These are phyloP conservation scores for Teratosphaeria pseudoeucalypti DNA, from an alignment of 2,329 filamentous ascomycete genomes.

Conservation along the genomic window DNA sequence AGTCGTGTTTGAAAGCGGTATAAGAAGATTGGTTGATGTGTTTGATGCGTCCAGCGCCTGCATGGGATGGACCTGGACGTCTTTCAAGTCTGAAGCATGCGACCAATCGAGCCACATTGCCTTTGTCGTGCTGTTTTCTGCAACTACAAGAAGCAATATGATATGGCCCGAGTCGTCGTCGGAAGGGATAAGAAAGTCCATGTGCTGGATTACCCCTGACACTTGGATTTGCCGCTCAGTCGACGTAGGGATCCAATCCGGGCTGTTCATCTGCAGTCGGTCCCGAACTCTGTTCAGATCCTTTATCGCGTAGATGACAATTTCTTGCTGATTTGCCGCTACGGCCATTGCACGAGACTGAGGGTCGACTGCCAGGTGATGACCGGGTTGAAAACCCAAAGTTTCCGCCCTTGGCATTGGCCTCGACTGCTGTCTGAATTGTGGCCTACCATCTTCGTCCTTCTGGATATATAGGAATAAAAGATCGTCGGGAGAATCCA, in stretches of 20 bases:
- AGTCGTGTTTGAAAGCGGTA: constrained; percentile 31
- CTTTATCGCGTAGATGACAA: constrained; percentile 63
- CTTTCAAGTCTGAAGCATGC: constrained; percentile 8
- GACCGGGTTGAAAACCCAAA: constrained; percentile 45
- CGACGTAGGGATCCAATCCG: constrained; percentile 50
- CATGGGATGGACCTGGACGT: constrained; percentile 13
- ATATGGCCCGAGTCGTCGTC: constrained; percentile 54
- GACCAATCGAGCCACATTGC: constrained; percentile 24
- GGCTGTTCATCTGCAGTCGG: constrained; percentile 37
- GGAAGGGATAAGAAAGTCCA: constrained; percentile 73
- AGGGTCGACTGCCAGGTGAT: constrained; percentile 69
- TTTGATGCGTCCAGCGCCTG: constrained; percentile 15
- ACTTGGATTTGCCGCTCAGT: constrained; percentile 39
- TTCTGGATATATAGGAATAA: constrained; percentile 63
- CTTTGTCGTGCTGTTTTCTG: constrained; percentile 34
- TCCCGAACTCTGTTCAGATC: constrained; percentile 41
- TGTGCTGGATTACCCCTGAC: constrained; percentile 67
- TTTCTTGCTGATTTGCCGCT: constrained; percentile 57
- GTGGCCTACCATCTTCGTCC: constrained; percentile 34
- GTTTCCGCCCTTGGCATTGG: constrained; percentile 46
- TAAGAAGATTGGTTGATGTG: constrained; percentile 27
- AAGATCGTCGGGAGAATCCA: constrained; percentile 57
- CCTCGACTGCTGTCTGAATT: constrained; percentile 52
- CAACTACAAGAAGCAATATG: constrained; percentile 60
- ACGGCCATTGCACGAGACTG: constrained; percentile 55